Evolutionary conservation across 2,329 filamentous ascomycete genomes (phyloP), one percentile per base, ranked within the genome.

Genomic region (Aspergillus tanneri): DNA sequence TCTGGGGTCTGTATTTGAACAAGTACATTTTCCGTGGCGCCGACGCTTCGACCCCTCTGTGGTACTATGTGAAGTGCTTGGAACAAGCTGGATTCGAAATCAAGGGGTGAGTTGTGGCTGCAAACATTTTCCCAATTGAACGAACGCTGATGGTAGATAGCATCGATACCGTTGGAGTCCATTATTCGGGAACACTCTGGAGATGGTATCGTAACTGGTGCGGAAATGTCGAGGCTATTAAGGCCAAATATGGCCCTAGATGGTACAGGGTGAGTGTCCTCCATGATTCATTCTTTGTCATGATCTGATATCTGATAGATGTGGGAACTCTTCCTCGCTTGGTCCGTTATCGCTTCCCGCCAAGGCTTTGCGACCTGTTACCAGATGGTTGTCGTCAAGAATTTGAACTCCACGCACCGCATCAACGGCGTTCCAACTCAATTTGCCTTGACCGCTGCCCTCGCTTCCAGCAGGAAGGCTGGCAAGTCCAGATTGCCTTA

Each of bases 1-100:
- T 89, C 69, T 95, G 90, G 90, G 90, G 90, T 64, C 79, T 95
- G 45, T 95, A 92, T 78, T 89, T 95, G 88, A 95, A 95, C 83
- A 95, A 92, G 77, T 93, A 95, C 72, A 79, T 95, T 68, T 96
- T 95, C 80, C 90, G 88, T 36, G 90, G 90, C 65, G 90, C 90
- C 46, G 90, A 95, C 67, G 90, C 90, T 39, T 93, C 88, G 11
- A 92, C 88, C 47, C 90, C 90, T 36, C 82, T 95, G 18, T 87
- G 87, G 61, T 89, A 83, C 72, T 87, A 89, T 63, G 75, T 91
- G 58, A 81, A 86, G 69, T 82, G 82, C 65, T 79, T 93, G 14
- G 90, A 95, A 74, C 82, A 80, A 50, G 85, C 86, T 56, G 88
- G 88, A 18, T 90, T 87, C 60, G 90, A 95, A 71, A 72, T 95